These are phyloP conservation scores for Geotrichum bryndzae DNA, from an alignment of 1,139 yeast species.

Conservation along the genomic window DNA sequence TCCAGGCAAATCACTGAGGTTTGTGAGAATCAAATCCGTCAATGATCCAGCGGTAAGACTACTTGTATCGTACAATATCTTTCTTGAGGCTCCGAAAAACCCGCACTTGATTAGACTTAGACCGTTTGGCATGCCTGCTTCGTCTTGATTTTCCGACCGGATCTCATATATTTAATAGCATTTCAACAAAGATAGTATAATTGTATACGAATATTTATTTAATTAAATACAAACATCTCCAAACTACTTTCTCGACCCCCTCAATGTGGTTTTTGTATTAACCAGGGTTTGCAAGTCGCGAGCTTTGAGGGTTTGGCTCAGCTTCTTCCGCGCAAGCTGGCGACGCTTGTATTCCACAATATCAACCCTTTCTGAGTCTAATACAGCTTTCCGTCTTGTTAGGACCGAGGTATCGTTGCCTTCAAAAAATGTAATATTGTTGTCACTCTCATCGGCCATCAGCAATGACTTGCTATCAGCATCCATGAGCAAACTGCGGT, in stretches of 20 bases:
- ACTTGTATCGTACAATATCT: neutral
- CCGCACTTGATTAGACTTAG: constrained; percentile 6
- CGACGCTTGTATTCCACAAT: constrained; percentile 9
- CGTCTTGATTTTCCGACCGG: neutral
- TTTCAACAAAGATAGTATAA: neutral
- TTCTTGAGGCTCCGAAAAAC: neutral
- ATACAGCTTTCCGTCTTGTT: neutral
- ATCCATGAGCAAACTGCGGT: neutral
- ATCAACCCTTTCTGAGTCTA: constrained; percentile 8
- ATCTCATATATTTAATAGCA: neutral
- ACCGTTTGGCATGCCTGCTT: constrained; percentile 7
- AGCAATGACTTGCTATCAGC: neutral
- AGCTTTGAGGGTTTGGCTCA: neutral
- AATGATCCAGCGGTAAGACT: constrained; percentile 6
- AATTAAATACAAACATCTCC: neutral
- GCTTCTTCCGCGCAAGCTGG: neutral
- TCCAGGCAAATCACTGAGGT: neutral
- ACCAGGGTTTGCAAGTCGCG: neutral
- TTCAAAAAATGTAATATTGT: neutral
- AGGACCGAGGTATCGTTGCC: neutral
- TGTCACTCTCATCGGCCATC: neutral
- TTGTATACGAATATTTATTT: neutral
- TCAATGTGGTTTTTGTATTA: neutral
- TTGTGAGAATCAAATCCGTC: neutral
- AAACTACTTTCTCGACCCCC: neutral